Percentiles rank a stretch among this genome's conserved stretches.
These are phyloP conservation scores for Trichoderma sp. DNA, from an alignment of 2,329 filamentous ascomycete genomes.

Conservation along the genomic window DNA sequence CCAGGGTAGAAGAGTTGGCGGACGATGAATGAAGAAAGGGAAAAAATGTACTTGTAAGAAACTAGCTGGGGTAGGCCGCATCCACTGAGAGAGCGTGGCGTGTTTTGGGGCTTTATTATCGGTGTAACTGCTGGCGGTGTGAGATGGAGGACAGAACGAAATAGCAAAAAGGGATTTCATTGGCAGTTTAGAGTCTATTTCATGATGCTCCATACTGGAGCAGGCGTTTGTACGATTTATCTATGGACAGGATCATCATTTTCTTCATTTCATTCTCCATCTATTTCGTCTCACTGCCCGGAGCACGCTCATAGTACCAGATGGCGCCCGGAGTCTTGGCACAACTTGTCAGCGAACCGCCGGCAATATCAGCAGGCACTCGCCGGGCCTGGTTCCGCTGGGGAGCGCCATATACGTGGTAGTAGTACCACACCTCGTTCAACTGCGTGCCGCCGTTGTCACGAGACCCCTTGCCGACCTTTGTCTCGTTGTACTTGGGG, in stretches of 20 bases:
- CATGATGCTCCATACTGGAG: slow-evolving; percentile 6
- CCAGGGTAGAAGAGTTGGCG: slow-evolving; percentile 55
- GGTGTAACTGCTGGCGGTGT: not conserved
- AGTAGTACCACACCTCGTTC: slow-evolving; percentile 68
- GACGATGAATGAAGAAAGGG: slow-evolving; percentile 49
- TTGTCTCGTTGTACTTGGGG: slow-evolving; percentile 61
- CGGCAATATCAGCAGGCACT: slow-evolving; percentile 48
- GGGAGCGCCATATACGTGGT: slow-evolving; percentile 59
- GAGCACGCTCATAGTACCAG: slow-evolving; percentile 55
- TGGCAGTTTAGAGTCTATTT: slow-evolving; percentile 7
- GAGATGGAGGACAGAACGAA: not conserved
- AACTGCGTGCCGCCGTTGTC: slow-evolving; percentile 61
- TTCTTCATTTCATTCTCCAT: not conserved
- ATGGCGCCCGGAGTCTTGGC: slow-evolving; percentile 55
- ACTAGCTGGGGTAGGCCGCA: not conserved
- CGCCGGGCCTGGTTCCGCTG: slow-evolving; percentile 53
- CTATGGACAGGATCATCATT: slow-evolving; percentile 7
- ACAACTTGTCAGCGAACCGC: slow-evolving; percentile 55
- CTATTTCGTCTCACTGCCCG: slow-evolving; percentile 32
- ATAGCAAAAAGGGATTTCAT: slow-evolving; percentile 2
- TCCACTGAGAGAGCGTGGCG: not conserved
- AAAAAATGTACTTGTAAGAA: slow-evolving; percentile 4
- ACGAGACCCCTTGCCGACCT: slow-evolving; percentile 52
- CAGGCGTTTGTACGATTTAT: slow-evolving; percentile 13
- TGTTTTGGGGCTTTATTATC: not conserved